phyloP scores from a whole-genome alignment of 257 asterid species.

The Solanum acaule region DNA sequence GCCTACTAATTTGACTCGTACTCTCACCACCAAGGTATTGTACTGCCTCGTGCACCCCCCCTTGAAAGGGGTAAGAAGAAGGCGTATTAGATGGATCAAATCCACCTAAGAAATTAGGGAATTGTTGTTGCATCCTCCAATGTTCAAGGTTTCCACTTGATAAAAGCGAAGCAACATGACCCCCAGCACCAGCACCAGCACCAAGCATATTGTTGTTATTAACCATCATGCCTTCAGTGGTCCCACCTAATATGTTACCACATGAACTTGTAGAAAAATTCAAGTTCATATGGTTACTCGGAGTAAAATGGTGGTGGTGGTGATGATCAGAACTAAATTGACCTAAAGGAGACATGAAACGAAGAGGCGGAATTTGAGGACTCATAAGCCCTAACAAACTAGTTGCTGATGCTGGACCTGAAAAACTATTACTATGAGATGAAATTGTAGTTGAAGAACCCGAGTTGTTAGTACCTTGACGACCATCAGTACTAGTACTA shows the following conservation, averaged over 20 bases:
- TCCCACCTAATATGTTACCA: not conserved
- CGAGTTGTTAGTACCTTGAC: constrained; percentile 21
- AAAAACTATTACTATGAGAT: constrained; percentile 14
- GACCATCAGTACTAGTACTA: constrained; percentile 24
- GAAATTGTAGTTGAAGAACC: constrained; percentile 43
- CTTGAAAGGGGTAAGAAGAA: constrained; percentile 26
- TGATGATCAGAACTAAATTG: constrained; percentile 36
- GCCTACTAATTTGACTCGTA: constrained; percentile 18
- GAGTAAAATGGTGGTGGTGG: not conserved
- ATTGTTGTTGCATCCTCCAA: constrained; percentile 55
- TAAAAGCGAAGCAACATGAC: constrained; percentile 28
- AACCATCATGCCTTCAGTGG: not conserved
- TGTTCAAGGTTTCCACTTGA: constrained; percentile 43
- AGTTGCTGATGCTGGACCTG: not conserved
- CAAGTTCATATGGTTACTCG: constrained; percentile 27
- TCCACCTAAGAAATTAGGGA: constrained; percentile 45
- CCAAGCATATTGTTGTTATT: constrained; percentile 5
- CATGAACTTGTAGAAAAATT: not conserved
- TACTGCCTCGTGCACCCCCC: constrained; percentile 18
- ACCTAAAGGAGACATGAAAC: constrained; percentile 59
- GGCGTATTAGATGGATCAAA: constrained; percentile 24
- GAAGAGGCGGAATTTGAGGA: constrained; percentile 43
- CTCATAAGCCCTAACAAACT: constrained; percentile 29
- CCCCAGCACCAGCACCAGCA: too few relatives aligned
- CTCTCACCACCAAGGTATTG: constrained; percentile 22